A percentile compares a stretch with the other conserved stretches of the same genome.
These are phyloP conservation scores for Gossypium arboreum DNA, from an alignment of 345 rosid genomes.

Conservation along the genomic window DNA sequence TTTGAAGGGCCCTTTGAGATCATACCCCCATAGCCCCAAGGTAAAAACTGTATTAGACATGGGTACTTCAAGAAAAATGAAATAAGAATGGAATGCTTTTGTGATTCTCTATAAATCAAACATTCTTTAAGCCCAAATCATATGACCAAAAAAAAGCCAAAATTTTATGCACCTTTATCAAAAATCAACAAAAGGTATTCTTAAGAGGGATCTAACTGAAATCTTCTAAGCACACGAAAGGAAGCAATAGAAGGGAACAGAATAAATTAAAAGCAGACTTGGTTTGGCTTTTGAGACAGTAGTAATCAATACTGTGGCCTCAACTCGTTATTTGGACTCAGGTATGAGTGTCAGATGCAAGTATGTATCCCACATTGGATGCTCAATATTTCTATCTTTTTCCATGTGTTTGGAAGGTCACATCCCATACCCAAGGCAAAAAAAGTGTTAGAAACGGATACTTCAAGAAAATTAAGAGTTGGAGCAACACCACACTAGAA, in stretches of 20 bases:
- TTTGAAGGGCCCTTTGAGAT: neutral
- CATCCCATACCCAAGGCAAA: neutral
- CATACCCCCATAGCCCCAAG: neutral
- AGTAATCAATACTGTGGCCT: neutral
- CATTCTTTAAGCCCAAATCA: neutral
- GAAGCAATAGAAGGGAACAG: neutral
- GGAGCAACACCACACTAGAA: neutral
- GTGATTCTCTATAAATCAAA: neutral
- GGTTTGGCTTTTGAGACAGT: neutral
- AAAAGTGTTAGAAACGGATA: neutral
- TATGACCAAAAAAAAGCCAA: neutral
- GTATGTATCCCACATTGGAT: neutral
- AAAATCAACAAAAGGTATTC: neutral
- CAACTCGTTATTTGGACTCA: neutral
- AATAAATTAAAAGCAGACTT: neutral
- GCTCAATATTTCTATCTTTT: neutral
- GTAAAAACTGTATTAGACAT: neutral
- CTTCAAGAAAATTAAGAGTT: neutral
- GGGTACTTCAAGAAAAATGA: neutral
- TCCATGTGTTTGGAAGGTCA: neutral
- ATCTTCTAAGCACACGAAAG: neutral
- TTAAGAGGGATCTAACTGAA: neutral
- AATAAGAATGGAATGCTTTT: neutral
- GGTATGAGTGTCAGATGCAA: neutral
- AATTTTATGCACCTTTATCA: neutral